A percentile compares a stretch with the other conserved stretches of the same genome.
Evolutionary conservation across 495 filamentous ascomycete genomes (phyloP).

Genomic region (Hyphodiscus hymeniophilus): DNA sequence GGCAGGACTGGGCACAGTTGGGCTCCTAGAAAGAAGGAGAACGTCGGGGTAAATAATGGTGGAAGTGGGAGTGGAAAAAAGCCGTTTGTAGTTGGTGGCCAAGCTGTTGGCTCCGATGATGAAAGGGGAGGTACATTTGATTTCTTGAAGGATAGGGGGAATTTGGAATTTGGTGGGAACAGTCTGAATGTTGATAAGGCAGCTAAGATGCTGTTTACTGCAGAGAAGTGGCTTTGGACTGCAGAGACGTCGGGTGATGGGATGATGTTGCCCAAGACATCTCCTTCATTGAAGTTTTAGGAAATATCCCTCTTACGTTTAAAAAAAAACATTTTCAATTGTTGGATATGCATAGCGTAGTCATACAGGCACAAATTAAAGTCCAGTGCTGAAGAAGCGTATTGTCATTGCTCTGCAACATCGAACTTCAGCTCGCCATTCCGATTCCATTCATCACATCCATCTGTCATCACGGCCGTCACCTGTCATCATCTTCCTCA

Average conservation of each 20-base stretch:
- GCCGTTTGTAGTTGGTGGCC: conserved; percentile 14
- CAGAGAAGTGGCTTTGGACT: conserved; percentile 52
- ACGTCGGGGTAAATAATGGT: too few relatives aligned
- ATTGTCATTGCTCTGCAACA: too few relatives aligned
- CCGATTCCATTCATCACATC: too few relatives aligned
- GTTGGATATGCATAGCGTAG: too few relatives aligned
- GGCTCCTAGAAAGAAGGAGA: neutral
- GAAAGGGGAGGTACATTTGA: conserved; percentile 23
- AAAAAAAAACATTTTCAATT: too few relatives aligned
- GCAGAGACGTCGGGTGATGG: conserved; percentile 23
- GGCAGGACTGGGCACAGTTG: conserved; percentile 23
- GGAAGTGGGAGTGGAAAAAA: conserved; percentile 1
- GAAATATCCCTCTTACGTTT: too few relatives aligned
- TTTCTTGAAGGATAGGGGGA: conserved; percentile 30
- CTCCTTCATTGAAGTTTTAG: conserved; percentile 1
- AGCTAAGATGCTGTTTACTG: conserved; percentile 47
- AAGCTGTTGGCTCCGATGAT: conserved; percentile 11
- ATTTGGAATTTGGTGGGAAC: conserved; percentile 3
- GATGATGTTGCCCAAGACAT: neutral
- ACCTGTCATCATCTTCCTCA: too few relatives aligned
- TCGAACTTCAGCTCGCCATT: too few relatives aligned
- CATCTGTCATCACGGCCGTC: too few relatives aligned
- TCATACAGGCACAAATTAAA: too few relatives aligned
- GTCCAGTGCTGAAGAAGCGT: too few relatives aligned
- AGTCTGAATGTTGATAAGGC: conserved; percentile 24